Evolutionary conservation across 495 filamentous ascomycete genomes (phyloP).

Genomic region (Lasiosphaeriaceae sp.): DNA sequence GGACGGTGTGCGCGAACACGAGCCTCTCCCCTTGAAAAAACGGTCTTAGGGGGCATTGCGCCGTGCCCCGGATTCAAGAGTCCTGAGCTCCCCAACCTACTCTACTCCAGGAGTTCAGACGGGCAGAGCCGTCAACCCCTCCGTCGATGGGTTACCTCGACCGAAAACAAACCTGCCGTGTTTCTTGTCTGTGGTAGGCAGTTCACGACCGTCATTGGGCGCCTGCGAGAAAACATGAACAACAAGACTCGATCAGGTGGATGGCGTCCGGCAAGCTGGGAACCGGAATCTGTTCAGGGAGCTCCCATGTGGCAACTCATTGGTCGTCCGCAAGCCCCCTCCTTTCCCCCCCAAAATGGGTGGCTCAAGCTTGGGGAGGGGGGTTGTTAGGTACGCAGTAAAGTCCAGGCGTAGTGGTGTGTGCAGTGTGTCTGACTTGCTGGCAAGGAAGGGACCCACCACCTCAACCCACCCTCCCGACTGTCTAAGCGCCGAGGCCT

Average conservation of each 20-base stretch:
- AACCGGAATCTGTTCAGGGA: constrained; percentile 13
- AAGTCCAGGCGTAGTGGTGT: neutral
- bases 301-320: constrained; percentile 11
- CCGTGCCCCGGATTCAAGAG: too few species aligned
- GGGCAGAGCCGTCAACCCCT: neutral
- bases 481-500: constrained; percentile 34
- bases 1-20: too few species aligned
- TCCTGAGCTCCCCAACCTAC: neutral
- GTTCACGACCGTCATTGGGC: neutral
- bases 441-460: constrained; percentile 22
- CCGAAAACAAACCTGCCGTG: neutral
- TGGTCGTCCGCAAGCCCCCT: constrained; percentile 17
- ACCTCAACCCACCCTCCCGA: constrained; percentile 9
- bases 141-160: neutral
- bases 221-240: neutral
- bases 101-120: neutral
- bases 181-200: neutral
- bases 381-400: constrained; percentile 10
- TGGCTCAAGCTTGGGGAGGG: neutral
- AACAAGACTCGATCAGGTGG: neutral
- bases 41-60: too few species aligned
- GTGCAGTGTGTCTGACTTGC: constrained; percentile 22
- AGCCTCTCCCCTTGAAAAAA: too few species aligned
- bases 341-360: neutral
- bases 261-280: constrained; percentile 25